Evolutionary conservation across 1,139 yeast genomes (phyloP).

Genomic region (Diutina mesorugosa): DNA sequence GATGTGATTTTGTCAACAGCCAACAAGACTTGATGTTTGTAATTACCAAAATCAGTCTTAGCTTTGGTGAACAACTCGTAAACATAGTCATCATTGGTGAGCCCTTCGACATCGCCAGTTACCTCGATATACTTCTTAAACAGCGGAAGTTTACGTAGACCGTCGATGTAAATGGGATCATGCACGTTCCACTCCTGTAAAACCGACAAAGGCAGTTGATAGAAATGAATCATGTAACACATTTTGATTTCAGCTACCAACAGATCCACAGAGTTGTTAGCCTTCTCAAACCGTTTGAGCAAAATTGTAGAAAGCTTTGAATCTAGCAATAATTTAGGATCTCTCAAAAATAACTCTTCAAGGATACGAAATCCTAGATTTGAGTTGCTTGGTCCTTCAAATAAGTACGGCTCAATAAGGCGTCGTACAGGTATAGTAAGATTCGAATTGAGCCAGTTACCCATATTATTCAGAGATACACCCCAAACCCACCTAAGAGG

Average conservation of each 20-base stretch:
- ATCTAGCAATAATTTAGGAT: conserved; percentile 10
- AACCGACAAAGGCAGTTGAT: conserved; percentile 48
- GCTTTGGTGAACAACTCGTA: conserved; percentile 10
- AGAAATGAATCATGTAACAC: conserved; percentile 58
- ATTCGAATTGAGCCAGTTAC: conserved; percentile 24
- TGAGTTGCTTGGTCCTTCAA: conserved; percentile 29
- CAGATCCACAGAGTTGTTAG: conserved; percentile 39
- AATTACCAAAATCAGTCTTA: conserved; percentile 10
- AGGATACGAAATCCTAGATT: conserved; percentile 25
- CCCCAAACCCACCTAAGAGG: conserved; percentile 41
- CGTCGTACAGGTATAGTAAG: conserved; percentile 20
- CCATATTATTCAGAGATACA: conserved; percentile 33
- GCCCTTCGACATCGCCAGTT: conserved; percentile 1
- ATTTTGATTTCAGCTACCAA: conserved; percentile 42
- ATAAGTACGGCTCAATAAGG: conserved; percentile 26
- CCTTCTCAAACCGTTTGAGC: conserved; percentile 24
- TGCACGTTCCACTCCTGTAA: conserved; percentile 6
- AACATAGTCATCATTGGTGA: conserved; percentile 11
- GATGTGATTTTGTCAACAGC: conserved; percentile 9
- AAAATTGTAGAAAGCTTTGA: conserved; percentile 22
- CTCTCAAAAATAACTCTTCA: conserved; percentile 20
- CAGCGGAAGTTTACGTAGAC: conserved; percentile 33
- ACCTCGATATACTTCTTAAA: conserved; percentile 23
- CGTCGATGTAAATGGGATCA: conserved; percentile 14
- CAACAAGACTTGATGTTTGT: conserved; percentile 14